phyloP scores from a whole-genome alignment of 257 asterid genomes.

The Cruciata laevipes region DNA sequence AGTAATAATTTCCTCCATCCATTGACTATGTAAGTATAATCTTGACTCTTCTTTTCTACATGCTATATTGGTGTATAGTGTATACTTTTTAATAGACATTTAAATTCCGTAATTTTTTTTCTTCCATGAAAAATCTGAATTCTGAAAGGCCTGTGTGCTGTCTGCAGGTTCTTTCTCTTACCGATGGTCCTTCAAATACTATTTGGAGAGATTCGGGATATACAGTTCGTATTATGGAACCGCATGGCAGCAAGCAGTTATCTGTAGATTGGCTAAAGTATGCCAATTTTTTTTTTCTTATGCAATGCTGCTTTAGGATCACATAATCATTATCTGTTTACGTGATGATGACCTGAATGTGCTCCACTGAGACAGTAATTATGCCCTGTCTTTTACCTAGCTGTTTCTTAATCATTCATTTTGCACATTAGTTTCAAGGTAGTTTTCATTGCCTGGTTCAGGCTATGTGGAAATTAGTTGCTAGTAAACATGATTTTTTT shows the following conservation, averaged over 20 bases:
- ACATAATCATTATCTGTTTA: background rate
- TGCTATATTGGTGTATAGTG: background rate
- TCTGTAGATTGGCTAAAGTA: conserved; percentile 89
- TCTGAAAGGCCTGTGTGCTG: background rate
- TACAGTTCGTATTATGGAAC: conserved; percentile 37
- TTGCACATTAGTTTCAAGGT: background rate
- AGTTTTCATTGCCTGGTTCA: background rate
- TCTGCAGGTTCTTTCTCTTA: conserved; percentile 64
- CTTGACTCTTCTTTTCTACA: background rate
- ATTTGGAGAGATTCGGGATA: conserved; percentile 57
- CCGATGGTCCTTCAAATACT: conserved; percentile 62
- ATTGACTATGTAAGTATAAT: background rate
- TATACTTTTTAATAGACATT: background rate
- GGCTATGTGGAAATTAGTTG: background rate
- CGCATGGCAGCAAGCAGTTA: conserved; percentile 38
- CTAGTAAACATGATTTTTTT: conserved; percentile 1
- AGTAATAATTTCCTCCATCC: background rate
- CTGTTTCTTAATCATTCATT: background rate
- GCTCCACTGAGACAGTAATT: background rate
- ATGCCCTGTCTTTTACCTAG: background rate
- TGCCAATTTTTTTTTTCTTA: conserved; percentile 14
- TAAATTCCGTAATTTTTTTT: background rate
- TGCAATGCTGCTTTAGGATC: background rate
- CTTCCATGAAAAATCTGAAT: background rate
- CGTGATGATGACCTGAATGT: background rate